Evolutionary conservation across 1,284 basidiomycete species (phyloP).

Genomic region (Cerioporus squamosus): DNA sequence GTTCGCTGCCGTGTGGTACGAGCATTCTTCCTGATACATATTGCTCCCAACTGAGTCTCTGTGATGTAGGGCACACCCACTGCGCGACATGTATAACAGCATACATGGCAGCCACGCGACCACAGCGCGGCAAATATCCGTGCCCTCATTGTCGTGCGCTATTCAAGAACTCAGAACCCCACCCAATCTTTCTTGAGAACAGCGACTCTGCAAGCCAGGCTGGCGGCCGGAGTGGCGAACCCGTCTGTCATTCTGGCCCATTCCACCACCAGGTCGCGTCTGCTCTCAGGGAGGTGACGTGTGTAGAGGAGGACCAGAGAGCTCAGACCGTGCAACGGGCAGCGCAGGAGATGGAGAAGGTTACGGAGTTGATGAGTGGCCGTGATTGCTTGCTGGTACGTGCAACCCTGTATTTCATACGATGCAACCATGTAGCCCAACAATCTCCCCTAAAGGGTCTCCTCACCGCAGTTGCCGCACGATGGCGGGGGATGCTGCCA

Average conservation of each 20-base stretch:
- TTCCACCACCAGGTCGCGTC: slow-evolving; percentile 11
- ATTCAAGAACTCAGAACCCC: slow-evolving; percentile 5
- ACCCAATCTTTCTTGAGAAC: slow-evolving; percentile 16
- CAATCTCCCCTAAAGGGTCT: slow-evolving; percentile 5
- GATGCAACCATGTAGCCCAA: neutral
- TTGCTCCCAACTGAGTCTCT: neutral
- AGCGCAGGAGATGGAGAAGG: slow-evolving; percentile 16
- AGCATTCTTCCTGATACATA: neutral
- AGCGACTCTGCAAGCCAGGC: slow-evolving; percentile 2
- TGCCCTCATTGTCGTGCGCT: slow-evolving; percentile 17
- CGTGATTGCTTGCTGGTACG: slow-evolving; percentile 16
- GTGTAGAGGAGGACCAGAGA: slow-evolving; percentile 7
- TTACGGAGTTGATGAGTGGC: slow-evolving; percentile 10
- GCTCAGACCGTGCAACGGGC: slow-evolving; percentile 17
- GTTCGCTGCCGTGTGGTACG: slow-evolving; percentile 16
- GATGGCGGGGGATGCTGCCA: slow-evolving; percentile 20
- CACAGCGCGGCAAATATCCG: neutral
- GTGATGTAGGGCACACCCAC: slow-evolving; percentile 10
- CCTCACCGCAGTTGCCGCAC: slow-evolving; percentile 11
- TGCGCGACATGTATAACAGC: slow-evolving; percentile 8
- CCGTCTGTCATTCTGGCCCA: slow-evolving; percentile 2
- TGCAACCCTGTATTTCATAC: neutral
- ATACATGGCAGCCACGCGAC: slow-evolving; percentile 3
- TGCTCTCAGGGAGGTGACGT: slow-evolving; percentile 1
- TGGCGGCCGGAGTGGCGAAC: neutral